Conservation (phyloP, 345 rosid genomes). For the Adansonia digitata region DNA sequence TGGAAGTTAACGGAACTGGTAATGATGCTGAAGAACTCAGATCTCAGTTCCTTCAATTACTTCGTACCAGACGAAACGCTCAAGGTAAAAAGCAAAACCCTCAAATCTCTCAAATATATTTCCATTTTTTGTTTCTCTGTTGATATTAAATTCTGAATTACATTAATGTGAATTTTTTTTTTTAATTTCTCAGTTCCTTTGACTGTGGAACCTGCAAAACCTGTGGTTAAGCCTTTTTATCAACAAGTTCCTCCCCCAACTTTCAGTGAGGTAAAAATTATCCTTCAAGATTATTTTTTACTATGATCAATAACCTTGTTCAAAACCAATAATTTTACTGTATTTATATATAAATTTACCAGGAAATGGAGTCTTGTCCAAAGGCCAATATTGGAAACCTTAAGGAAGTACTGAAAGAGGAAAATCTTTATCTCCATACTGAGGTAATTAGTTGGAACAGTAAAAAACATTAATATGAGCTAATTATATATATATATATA, state of each 20-base stretch:
- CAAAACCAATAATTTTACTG: not conserved
- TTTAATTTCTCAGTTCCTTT: constrained; percentile 42
- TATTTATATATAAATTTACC: not conserved
- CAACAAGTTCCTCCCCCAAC: constrained; percentile 44
- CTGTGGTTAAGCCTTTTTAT: constrained; percentile 51
- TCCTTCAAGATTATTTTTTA: not conserved
- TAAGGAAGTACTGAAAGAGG: constrained; percentile 57
- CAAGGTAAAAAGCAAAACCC: constrained; percentile 33
- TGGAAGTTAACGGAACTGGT: constrained; percentile 13
- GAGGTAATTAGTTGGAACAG: constrained; percentile 43
- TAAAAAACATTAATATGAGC: not conserved
- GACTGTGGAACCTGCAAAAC: constrained; percentile 44
- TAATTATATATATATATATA: not conserved
- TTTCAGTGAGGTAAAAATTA: constrained; percentile 36
- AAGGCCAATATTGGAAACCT: constrained; percentile 39
- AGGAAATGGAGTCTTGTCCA: constrained; percentile 82
- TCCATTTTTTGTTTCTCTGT: not conserved
- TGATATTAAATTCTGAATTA: not conserved
- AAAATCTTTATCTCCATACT: constrained; percentile 59
- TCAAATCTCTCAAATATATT: not conserved
- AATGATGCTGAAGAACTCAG: constrained; percentile 24
- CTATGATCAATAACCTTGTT: not conserved
- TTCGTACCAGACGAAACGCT: constrained; percentile 43
- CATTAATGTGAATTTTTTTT: not conserved
- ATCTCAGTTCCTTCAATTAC: constrained; percentile 43